Evolutionary conservation across 768 basidiomycete genomes (phyloP).

Genomic region (Trametes sanguinea): DNA sequence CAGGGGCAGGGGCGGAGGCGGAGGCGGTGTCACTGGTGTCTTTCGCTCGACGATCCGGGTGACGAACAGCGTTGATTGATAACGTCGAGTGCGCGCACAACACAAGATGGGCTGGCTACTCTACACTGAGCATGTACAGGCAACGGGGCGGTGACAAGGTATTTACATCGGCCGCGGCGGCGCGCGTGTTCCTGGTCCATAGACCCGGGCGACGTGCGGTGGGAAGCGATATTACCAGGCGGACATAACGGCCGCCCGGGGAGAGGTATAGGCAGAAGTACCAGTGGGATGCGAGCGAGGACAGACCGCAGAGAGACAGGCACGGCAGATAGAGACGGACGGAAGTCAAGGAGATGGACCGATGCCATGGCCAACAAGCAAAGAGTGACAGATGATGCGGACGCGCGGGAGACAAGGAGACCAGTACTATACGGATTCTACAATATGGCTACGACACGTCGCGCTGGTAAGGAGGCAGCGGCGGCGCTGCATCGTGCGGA

Average conservation of each 20-base stretch:
- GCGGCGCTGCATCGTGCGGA: no score
- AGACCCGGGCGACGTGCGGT: neutral
- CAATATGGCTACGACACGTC: neutral
- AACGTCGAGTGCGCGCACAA: conserved; percentile 1
- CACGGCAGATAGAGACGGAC: neutral
- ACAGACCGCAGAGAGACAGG: neutral
- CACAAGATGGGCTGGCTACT: neutral
- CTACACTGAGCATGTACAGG: conserved; percentile 10
- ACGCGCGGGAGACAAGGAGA: neutral
- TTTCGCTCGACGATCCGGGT: neutral
- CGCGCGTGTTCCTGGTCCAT: neutral
- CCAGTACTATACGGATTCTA: conserved; percentile 13
- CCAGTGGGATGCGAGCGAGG: neutral
- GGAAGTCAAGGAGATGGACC: neutral
- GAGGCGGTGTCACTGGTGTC: neutral
- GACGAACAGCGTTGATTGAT: conserved; percentile 11
- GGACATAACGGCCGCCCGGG: conserved; percentile 12
- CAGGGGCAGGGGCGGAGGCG: neutral
- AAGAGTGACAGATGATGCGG: conserved; percentile 4
- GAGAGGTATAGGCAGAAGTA: conserved; percentile 6
- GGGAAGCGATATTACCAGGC: conserved; percentile 11
- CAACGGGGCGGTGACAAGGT: neutral
- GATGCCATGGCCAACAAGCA: neutral
- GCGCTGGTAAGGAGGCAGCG: neutral
- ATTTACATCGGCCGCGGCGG: neutral